Evolutionary conservation across 495 filamentous ascomycete species (phyloP).

Genomic region (Niebla homalea): DNA sequence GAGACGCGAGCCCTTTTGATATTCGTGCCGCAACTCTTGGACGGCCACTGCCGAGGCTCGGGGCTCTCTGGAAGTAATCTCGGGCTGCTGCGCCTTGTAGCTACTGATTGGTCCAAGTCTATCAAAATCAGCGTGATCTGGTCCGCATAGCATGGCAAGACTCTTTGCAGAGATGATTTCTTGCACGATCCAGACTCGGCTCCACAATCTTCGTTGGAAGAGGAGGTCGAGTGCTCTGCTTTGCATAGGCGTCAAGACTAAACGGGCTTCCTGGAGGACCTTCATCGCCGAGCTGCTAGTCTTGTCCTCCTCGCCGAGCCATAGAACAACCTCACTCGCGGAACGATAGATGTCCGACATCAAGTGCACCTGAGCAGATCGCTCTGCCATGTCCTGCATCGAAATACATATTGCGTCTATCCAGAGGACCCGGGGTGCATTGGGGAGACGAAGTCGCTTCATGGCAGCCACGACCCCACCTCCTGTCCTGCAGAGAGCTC

Average conservation of each 20-base stretch:
- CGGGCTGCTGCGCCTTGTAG: too few species aligned
- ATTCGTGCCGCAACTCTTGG: too few species aligned
- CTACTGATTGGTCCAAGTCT: too few species aligned
- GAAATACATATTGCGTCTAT: conserved; percentile 27
- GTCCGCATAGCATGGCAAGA: too few species aligned
- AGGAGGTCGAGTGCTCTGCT: conserved; percentile 18
- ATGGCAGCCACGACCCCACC: conserved; percentile 10
- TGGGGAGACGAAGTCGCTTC: conserved; percentile 15
- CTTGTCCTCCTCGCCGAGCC: conserved; percentile 18
- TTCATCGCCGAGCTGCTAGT: conserved; percentile 4
- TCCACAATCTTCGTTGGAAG: conserved; percentile 24
- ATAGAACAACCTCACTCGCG: conserved; percentile 16
- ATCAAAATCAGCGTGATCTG: too few species aligned
- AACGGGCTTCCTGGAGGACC: conserved; percentile 8
- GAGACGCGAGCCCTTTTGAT: too few species aligned
- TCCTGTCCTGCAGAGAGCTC: too few species aligned
- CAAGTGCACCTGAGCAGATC: conserved; percentile 18
- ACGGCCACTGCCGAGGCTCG: too few species aligned
- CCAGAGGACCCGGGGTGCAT: conserved; percentile 19
- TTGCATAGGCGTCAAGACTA: conserved; percentile 7
- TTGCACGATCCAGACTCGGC: conserved; percentile 25
- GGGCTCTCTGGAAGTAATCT: too few species aligned
- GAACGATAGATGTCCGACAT: conserved; percentile 22
- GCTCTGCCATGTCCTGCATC: conserved; percentile 15
- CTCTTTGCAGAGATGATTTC: conserved; percentile 22